Conservation (phyloP, 371 early-diverging fungal genomes). For the Smittium culicis region DNA sequence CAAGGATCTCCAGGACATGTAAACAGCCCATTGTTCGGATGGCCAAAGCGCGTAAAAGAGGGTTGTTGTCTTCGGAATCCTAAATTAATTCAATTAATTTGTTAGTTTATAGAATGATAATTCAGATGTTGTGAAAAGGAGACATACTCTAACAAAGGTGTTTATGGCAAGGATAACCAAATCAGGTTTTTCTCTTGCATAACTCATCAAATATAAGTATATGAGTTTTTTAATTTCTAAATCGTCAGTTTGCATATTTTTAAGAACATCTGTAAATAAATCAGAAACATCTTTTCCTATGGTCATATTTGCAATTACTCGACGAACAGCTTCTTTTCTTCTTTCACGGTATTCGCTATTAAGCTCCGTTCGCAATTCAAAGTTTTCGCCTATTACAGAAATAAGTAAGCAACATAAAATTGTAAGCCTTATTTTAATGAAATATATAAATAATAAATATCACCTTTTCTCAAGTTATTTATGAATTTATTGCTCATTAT, state of each 20-base stretch:
- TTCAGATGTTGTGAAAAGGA: too few species aligned
- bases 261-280: conserved; percentile 77
- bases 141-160: conserved; percentile 70
- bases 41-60: conserved; percentile 88
- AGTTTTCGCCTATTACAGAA: conserved; percentile 72
- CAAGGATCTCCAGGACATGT: conserved; percentile 88
- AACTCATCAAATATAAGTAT: conserved; percentile 66
- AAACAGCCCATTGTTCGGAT: conserved; percentile 96
- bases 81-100: too few species aligned
- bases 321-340: conserved; percentile 93
- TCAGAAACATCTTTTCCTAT: conserved; percentile 76
- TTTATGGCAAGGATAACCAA: conserved; percentile 93
- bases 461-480: conserved; percentile 29
- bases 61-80: conserved; percentile 90
- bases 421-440: not conserved
- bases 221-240: conserved; percentile 77
- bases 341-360: conserved; percentile 89
- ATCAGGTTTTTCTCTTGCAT: conserved; percentile 92
- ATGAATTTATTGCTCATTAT: conserved; percentile 30
- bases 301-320: conserved; percentile 93
- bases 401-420: not conserved
- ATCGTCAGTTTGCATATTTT: conserved; percentile 98
- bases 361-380: conserved; percentile 85
- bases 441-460: not conserved
- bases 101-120: too few species aligned